Evolutionary conservation across 2,329 filamentous ascomycete species (phyloP), one percentile per base, ranked within the genome.

Genomic region (Trichoderma harzianum): DNA sequence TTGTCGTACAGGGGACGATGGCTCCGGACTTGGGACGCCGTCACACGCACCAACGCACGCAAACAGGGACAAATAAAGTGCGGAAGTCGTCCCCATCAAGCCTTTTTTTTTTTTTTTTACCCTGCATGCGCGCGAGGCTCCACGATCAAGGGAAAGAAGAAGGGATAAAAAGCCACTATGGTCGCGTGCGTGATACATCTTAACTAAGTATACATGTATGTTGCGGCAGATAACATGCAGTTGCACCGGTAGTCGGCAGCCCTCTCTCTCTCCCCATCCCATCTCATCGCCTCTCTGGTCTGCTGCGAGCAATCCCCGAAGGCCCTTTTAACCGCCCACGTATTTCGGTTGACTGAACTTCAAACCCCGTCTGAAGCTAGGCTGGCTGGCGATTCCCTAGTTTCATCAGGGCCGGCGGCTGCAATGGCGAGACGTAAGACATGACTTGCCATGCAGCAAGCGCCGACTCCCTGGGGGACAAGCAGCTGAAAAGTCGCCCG

Each of bases 361-460:
- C 47, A 53, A 53, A 53, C n/a, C 21, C 47, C 47, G 47, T 24
- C 47, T 53, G 10, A 24, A 53, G 47, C 47, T 53, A 53, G 47
- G 21, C 47, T 24, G 47, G 21, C 47, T 24, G 47, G 39, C 39
- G 39, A 43, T 43, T 43, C n/a, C n/a, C 47, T 53, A 21, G 47
- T 24, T 53, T 53, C 47, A 53, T 53, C 47, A 14, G 21, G 10
- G 47, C 24, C 24, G 30, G 58, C 18, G 63, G 61, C 18, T 34
- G 26, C 18, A 55, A 55, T 57, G 63, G 63, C 63, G 63, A 66
- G 47, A 66, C 63, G 51, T 57, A 57, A 66, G 63, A 65, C 62
- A 65, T 65, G 62, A 53, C 43, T 65, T 26, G 63, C 30, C 43
- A 18, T 36, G 47, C 30, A 39, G 24, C 47, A 53, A 53, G 36